A percentile compares a stretch with the other conserved stretches of the same genome.
Evolutionary conservation across 2,329 filamentous ascomycete species (phyloP).

Genomic region (Phaeosphaeria sp.): DNA sequence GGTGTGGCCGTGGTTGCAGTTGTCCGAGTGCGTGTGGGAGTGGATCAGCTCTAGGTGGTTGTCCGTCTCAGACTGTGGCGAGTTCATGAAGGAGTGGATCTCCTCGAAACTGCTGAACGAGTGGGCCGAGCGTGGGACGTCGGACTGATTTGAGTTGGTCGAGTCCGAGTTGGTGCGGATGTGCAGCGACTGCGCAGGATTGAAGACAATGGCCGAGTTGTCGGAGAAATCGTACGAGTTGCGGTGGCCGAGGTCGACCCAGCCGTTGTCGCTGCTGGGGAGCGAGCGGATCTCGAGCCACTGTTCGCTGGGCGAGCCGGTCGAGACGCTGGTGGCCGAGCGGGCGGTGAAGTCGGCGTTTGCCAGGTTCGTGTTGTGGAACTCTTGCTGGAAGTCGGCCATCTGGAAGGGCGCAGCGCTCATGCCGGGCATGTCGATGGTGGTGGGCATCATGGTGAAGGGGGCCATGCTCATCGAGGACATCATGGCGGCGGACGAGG

Average conservation of each 20-base stretch:
- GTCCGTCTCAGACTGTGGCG: slow-evolving; percentile 74
- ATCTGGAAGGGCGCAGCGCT: slow-evolving; percentile 44
- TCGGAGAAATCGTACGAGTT: slow-evolving; percentile 74
- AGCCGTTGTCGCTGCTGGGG: slow-evolving; percentile 85
- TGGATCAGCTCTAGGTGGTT: slow-evolving; percentile 38
- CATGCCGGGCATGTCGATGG: slow-evolving; percentile 49
- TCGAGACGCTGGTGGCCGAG: slow-evolving; percentile 48
- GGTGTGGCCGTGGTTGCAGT: slow-evolving; percentile 30
- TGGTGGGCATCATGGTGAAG: slow-evolving; percentile 51
- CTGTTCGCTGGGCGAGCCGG: slow-evolving; percentile 76
- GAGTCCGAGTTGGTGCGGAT: slow-evolving; percentile 87
- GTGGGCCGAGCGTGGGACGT: slow-evolving; percentile 62
- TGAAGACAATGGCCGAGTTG: slow-evolving; percentile 74
- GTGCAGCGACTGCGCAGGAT: slow-evolving; percentile 88
- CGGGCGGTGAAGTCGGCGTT: slow-evolving; percentile 55
- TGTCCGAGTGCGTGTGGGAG: slow-evolving; percentile 33
- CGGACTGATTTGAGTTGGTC: slow-evolving; percentile 77
- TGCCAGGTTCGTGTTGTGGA: slow-evolving; percentile 58
- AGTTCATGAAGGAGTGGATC: slow-evolving; percentile 75
- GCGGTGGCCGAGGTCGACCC: slow-evolving; percentile 73
- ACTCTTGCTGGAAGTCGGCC: slow-evolving; percentile 76
- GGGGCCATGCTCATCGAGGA: slow-evolving; percentile 52
- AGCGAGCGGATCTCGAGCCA: slow-evolving; percentile 88
- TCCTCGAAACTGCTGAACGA: slow-evolving; percentile 86
- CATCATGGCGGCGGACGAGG: slow-evolving; percentile 46